phyloP scores from a whole-genome alignment of 2,329 filamentous ascomycete genomes.

The Trichothecium sympodiale region DNA sequence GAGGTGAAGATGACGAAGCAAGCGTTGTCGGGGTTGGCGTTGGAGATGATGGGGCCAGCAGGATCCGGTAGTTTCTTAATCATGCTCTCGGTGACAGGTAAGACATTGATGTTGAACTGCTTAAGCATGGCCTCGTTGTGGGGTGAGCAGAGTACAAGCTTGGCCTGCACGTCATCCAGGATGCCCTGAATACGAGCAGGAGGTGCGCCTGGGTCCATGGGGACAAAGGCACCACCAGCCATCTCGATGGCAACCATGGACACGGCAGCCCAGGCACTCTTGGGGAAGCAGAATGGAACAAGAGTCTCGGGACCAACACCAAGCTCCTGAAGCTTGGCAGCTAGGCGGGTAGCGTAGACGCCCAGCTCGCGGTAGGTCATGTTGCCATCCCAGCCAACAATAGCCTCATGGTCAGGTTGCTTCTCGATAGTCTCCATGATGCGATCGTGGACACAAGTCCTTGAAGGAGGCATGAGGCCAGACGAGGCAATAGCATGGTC shows the following conservation, averaged over 20 bases:
- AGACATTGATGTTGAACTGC: slow-evolving; percentile 22
- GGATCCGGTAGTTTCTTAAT: no score
- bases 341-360: slow-evolving; percentile 26
- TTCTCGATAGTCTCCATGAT: no score
- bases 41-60: no score
- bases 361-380: slow-evolving; percentile 34
- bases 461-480: background rate
- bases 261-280: slow-evolving; percentile 33
- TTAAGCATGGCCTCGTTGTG: slow-evolving; percentile 23
- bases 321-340: slow-evolving; percentile 20
- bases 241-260: slow-evolving; percentile 35
- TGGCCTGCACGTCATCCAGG: slow-evolving; percentile 27
- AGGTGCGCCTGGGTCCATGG: slow-evolving; percentile 34
- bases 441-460: background rate
- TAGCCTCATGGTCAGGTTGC: background rate
- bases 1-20: slow-evolving; percentile 4
- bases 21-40: no score
- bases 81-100: slow-evolving; percentile 14
- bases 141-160: slow-evolving; percentile 26
- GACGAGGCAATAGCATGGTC: background rate
- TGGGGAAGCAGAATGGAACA: slow-evolving; percentile 37
- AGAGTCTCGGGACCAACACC: slow-evolving; percentile 25
- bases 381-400: background rate
- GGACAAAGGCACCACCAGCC: slow-evolving; percentile 31
- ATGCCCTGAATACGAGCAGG: slow-evolving; percentile 31